Base-by-base conservation (phyloP, 2,329 filamentous ascomycete genomes). In the Nemania serpens region DNA sequence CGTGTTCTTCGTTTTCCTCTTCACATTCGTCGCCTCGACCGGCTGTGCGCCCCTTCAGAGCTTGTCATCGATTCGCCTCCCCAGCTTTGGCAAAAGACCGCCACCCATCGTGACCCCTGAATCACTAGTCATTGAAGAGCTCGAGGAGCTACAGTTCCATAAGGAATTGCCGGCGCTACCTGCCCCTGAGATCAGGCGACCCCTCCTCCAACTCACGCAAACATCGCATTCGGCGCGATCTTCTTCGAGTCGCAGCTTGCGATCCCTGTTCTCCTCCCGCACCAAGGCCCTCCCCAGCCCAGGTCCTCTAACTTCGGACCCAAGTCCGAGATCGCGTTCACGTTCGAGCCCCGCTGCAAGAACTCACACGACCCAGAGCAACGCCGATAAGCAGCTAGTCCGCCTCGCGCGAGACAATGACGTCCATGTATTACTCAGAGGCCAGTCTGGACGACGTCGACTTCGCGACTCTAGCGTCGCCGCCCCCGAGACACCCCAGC, bases 361-460 rank as follows among this genome's bases (percentile, higher is more conserved):
- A 42, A 15, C 36, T 20, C 47, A 50, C 39, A 58, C 41, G 37
- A 25, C 43, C 45, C 45, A 43, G 34, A 57, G 36, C 33, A 59
- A 51, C 57, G 45, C 49, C 41, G 50, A 59, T n/a, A 66, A 59
- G 41, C 61, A 64, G 46, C 37, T 65, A 7, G 62, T 59, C 13
- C 59, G 58, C 37, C n/a, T 34, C 54, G 48, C 54, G 48, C 61
- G 51, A 62, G 48, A 66, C 17, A 50, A 70, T 68, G 69, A 69
- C 61, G 15, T 65, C 68, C 18, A 64, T 70, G 52, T 68, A 68
- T 55, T 70, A 66, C 62, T 71, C 81, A 71, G 83, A 83, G 78
- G 81, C 72, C 69, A 84, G 81, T 61, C 77, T 83, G 71, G 81
- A 78, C 77, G 83, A 84, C 69, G 82, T 81, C 80, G 82, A 81